Evolutionary conservation across 345 rosid genomes (phyloP).

Genomic region (Rubroshorea leprosula): DNA sequence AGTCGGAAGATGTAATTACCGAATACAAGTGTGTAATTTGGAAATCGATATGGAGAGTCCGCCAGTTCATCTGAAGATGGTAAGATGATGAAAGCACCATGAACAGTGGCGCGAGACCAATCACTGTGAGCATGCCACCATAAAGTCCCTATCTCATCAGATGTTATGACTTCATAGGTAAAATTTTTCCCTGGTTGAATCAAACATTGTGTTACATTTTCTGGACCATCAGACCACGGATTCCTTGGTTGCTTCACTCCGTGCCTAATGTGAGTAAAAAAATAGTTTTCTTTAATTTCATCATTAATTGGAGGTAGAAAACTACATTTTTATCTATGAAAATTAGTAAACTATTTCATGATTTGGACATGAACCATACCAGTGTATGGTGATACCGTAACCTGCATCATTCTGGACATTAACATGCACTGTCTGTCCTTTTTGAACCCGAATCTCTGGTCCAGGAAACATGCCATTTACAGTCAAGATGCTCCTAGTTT

Average conservation of each 20-base stretch:
- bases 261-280: slow-evolving; percentile 19
- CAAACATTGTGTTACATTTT: slow-evolving; percentile 43
- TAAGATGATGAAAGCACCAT: slow-evolving; percentile 36
- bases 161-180: slow-evolving; percentile 29
- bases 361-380: slow-evolving; percentile 25
- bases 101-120: slow-evolving; percentile 44
- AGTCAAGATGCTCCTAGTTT: slow-evolving; percentile 34
- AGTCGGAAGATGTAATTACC: no score
- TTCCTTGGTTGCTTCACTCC: slow-evolving; percentile 44
- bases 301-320: neutral
- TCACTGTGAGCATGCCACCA: slow-evolving; percentile 62
- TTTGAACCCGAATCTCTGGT: slow-evolving; percentile 33
- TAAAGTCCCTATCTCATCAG: slow-evolving; percentile 36
- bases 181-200: slow-evolving; percentile 34
- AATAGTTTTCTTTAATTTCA: neutral
- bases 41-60: slow-evolving; percentile 25
- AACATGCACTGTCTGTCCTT: slow-evolving; percentile 40
- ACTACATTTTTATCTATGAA: no score
- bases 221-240: slow-evolving; percentile 48
- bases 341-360: no score
- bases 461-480: slow-evolving; percentile 52
- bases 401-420: slow-evolving; percentile 41
- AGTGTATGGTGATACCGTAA: slow-evolving; percentile 40
- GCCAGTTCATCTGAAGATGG: slow-evolving; percentile 16
- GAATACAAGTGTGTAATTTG: slow-evolving; percentile 27